Conservation (phyloP, 2,329 filamentous ascomycete genomes). For the Calonectria montana region DNA sequence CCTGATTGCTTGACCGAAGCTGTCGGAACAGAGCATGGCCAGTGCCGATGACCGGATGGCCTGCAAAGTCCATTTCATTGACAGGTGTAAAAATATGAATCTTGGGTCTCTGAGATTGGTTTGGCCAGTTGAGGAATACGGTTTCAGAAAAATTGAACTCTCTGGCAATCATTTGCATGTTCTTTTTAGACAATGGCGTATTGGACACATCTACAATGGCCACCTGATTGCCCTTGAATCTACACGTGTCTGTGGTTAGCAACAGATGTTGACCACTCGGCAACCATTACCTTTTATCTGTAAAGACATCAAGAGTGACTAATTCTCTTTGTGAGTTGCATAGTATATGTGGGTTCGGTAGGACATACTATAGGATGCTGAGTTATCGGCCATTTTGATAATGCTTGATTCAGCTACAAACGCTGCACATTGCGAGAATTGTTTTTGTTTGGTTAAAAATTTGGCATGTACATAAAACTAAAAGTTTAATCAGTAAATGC, state of each 20-base stretch:
- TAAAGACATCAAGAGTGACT: constrained; percentile 22
- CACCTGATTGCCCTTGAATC: constrained; percentile 29
- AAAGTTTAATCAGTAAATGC: neutral
- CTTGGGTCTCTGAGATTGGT: neutral
- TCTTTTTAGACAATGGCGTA: neutral
- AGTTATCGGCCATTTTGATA: neutral
- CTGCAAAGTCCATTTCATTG: constrained; percentile 32
- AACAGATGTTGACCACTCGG: neutral
- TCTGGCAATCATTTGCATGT: constrained; percentile 26
- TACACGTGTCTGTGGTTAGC: neutral
- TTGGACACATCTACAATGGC: constrained; percentile 20
- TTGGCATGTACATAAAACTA: neutral
- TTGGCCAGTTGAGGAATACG: constrained; percentile 13
- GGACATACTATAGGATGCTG: neutral
- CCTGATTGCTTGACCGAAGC: neutral
- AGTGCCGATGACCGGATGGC: constrained; percentile 27
- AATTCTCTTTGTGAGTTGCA: no score
- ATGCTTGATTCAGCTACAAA: neutral
- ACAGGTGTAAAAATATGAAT: constrained; percentile 28
- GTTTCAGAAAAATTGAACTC: constrained; percentile 33
- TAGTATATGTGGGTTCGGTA: fast-evolving
- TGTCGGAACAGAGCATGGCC: constrained; percentile 26
- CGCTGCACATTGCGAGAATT: neutral
- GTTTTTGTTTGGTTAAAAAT: neutral
- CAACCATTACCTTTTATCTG: neutral